Percentiles rank a stretch among this genome's conserved stretches.
Conservation (phyloP, 345 rosid species). For the Euphorbia pulcherrima region DNA sequence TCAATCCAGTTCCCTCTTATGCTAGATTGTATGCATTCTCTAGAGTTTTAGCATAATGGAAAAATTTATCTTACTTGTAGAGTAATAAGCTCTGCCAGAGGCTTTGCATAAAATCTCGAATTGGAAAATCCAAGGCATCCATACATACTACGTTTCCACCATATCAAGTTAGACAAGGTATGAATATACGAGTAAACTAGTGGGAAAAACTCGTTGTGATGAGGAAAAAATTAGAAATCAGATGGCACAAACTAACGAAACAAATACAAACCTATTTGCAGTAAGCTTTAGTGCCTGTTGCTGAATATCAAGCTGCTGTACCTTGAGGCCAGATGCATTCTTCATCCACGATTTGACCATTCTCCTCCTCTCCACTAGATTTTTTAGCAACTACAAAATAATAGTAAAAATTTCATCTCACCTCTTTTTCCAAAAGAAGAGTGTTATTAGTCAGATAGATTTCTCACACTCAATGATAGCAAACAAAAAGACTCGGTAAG, state of each 20-base stretch:
- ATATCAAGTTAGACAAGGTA: slow-evolving; percentile 16
- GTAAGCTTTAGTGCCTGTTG: slow-evolving; percentile 98
- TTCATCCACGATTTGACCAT: slow-evolving; percentile 81
- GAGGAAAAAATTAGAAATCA: background rate
- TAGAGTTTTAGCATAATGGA: slow-evolving; percentile 8
- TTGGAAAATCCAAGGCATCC: slow-evolving; percentile 99
- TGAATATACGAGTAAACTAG: background rate
- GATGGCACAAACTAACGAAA: slow-evolving; percentile 13
- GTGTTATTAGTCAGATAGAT: slow-evolving; percentile 4
- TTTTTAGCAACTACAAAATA: slow-evolving; percentile 70
- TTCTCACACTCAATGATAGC: background rate
- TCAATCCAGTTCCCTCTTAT: slow-evolving; percentile 7
- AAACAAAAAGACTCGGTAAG: background rate
- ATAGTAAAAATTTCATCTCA: slow-evolving; percentile 18
- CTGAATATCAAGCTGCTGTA: slow-evolving; percentile 88
- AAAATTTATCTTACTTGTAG: slow-evolving; percentile 53
- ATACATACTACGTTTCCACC: slow-evolving; percentile 67
- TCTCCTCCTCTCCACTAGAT: slow-evolving; percentile 83
- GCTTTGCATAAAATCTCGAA: slow-evolving; percentile 97
- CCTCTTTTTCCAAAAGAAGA: slow-evolving; percentile 3
- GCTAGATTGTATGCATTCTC: slow-evolving; percentile 1
- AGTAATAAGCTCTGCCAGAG: slow-evolving; percentile 94
- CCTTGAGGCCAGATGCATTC: slow-evolving; percentile 69
- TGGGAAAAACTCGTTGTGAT: background rate
- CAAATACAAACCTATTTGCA: slow-evolving; percentile 71